Base-by-base conservation (phyloP, 441 rosid species). In the Rhodomyrtus psidioides region DNA sequence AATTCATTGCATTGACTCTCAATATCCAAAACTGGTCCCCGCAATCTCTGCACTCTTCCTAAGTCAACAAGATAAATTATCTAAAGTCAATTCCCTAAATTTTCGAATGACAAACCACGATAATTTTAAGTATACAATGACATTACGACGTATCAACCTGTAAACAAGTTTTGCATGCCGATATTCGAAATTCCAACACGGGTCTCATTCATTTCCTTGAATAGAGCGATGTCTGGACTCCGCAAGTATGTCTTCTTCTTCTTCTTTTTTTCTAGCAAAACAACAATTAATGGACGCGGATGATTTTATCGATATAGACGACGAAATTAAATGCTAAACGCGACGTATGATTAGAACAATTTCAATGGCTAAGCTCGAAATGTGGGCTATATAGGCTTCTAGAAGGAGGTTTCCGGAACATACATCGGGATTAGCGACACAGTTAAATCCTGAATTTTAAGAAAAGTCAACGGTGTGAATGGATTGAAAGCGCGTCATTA, bases 221-320 rank as follows among this genome's bases (percentile, higher is more conserved):
- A 21, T 4, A 19, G 2, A 19, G 24, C 26, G 26, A 9, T 9
- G 12, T 34, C 13, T 62, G 7, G 24, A 13, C 24, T 23, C 75
- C 44, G 19, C 24, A 2, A 62, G 14, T 34, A 19, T 12, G 51
- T 46, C 51, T 46, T 46, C 12, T 46, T 46, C 12, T 46, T 46
- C 2, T 19, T 0, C 12, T 34, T 14, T 0, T 23, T 34, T 14
- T 10, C 49, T 70, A 39, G n/a, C 7, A 2, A 39, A 10, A 10
- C 6, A 65, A 34, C 7, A 65, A 9, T 26, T 26, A 26, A 57
- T 26, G 28, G 7, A 12, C 6, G 62, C 7, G 3, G 7, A 6
- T 0, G 1, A 70, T 3, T 15, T 12, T 70, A 19, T 21, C 8
- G 2, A 70, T 21, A 21, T 21, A 10, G 49, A 24, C 0, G 4